Evolutionary conservation across 208 protist genomes (phyloP).

Genomic region (Trypanosoma cruzi): DNA sequence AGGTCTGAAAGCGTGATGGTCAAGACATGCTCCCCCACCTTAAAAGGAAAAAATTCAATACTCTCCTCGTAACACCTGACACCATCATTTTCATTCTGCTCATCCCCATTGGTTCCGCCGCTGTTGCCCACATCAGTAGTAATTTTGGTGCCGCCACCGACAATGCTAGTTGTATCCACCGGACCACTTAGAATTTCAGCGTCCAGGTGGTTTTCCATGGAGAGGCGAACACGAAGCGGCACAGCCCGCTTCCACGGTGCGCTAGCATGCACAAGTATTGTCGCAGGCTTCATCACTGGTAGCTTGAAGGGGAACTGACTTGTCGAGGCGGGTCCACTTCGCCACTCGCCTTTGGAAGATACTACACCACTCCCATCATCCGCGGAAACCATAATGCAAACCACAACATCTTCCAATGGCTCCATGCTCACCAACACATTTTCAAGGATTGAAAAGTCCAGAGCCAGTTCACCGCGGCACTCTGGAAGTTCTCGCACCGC

Average conservation of each 20-base stretch:
- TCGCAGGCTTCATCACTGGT: slow-evolving; percentile 59
- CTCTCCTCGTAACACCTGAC: slow-evolving; percentile 39
- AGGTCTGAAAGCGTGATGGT: slow-evolving; percentile 60
- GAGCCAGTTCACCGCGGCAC: slow-evolving; percentile 52
- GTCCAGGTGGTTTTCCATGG: slow-evolving; percentile 67
- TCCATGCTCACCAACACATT: slow-evolving; percentile 57
- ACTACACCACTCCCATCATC: not conserved
- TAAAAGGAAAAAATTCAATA: slow-evolving; percentile 81
- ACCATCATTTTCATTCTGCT: not conserved
- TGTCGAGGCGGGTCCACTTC: not conserved
- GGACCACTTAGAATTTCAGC: slow-evolving; percentile 70
- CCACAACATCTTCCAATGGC: slow-evolving; percentile 75
- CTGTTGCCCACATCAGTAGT: not conserved
- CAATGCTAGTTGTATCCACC: slow-evolving; percentile 39
- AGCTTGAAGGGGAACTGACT: slow-evolving; percentile 23
- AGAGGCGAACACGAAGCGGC: slow-evolving; percentile 55
- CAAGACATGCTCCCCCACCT: slow-evolving; percentile 71
- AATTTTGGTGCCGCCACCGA: slow-evolving; percentile 48
- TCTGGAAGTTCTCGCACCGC: slow-evolving; percentile 62
- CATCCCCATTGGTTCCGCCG: not conserved
- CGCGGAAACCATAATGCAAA: slow-evolving; percentile 30
- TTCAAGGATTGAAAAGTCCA: slow-evolving; percentile 64
- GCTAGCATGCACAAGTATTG: slow-evolving; percentile 45
- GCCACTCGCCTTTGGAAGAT: not conserved
- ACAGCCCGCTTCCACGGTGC: slow-evolving; percentile 69